phyloP scores from a whole-genome alignment of 306 rosid species.

The cucumber (Cucumis sativus) region DNA sequence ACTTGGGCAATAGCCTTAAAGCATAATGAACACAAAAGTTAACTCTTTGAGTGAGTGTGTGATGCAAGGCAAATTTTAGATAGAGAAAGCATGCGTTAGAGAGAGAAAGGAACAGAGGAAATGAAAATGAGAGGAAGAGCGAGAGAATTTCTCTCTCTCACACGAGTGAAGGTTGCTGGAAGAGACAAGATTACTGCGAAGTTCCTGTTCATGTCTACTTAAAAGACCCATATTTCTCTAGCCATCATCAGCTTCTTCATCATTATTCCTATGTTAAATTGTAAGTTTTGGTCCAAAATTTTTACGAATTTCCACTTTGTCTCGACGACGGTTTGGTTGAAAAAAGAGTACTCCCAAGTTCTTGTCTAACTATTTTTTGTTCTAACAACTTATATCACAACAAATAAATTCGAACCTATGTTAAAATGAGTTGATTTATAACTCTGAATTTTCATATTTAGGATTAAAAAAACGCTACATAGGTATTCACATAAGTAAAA shows the following conservation, averaged over 20 bases:
- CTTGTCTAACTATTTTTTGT: too few relatives aligned
- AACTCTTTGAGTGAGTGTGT: not conserved
- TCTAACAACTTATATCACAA: too few relatives aligned
- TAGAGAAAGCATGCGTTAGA: conserved; percentile 9
- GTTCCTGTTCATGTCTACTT: conserved; percentile 23
- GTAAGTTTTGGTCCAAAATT: not conserved
- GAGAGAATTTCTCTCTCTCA: not conserved
- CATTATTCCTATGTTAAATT: not conserved
- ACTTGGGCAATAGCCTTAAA: not conserved
- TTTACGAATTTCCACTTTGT: too few relatives aligned
- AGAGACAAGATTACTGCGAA: conserved; percentile 20
- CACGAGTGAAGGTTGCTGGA: conserved; percentile 1
- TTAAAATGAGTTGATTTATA: too few relatives aligned
- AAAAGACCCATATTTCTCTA: conserved; percentile 21
- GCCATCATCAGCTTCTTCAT: conserved; percentile 7
- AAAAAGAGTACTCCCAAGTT: not conserved
- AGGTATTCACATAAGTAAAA: not conserved
- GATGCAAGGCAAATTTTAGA: not conserved
- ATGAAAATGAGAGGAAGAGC: not conserved
- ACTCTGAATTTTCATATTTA: too few relatives aligned
- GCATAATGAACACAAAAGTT: not conserved
- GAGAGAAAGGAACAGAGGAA: not conserved
- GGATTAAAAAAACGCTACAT: rapidly evolving
- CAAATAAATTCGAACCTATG: too few relatives aligned
- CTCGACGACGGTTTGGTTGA: too few relatives aligned